Evolutionary conservation across 805 yeast genomes (phyloP), one percentile per base, ranked within the genome.

Genomic region (Wickerhamomyces kurtzmanii): DNA sequence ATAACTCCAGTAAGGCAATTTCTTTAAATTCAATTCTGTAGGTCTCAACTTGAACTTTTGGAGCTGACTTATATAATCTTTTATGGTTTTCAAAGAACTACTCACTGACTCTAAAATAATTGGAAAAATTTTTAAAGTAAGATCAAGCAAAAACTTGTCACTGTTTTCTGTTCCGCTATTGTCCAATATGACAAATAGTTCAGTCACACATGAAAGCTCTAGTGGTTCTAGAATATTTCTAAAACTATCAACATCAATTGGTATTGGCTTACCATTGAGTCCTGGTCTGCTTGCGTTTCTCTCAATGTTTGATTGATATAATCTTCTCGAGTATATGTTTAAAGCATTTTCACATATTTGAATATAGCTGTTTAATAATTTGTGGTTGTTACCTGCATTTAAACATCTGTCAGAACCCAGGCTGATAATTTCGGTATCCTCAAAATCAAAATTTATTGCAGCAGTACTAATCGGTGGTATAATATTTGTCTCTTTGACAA

Each of bases 1-100:
- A 32, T 50, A 57, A n/a, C 51, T 42, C 54, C 59, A 53, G 27
- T 45, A 38, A 4, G 64, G 61, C 2, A 61, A 26, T 13, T 53
- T 47, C 20, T 49, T 49, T 8, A 59, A 24, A 12, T 31, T 23
- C 1, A 33, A 33, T 13, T 46, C 45, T 7, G 30, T 22, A 1
- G 45, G 34, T 18, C 33, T 39, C 12, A 27, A 28, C n/a, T 45
- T 40, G 31, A 44, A 55, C 14, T 34, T 40, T 20, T 37, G 30
- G 10, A 59, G 30, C 29, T 42, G 46, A 13, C 41, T 40, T 28
- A 40, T 44, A 32, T 45, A 54, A 11, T 15, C 25, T 14, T 28
- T 27, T 3, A 46, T 20, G 14, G 31, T 26, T 19, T 38, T 31
- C 3, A 54, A 23, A 5, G 48, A 32, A 8, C 42, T 39, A 13